Base-by-base conservation (phyloP, 441 rosid species). In the Melastoma candidum region DNA sequence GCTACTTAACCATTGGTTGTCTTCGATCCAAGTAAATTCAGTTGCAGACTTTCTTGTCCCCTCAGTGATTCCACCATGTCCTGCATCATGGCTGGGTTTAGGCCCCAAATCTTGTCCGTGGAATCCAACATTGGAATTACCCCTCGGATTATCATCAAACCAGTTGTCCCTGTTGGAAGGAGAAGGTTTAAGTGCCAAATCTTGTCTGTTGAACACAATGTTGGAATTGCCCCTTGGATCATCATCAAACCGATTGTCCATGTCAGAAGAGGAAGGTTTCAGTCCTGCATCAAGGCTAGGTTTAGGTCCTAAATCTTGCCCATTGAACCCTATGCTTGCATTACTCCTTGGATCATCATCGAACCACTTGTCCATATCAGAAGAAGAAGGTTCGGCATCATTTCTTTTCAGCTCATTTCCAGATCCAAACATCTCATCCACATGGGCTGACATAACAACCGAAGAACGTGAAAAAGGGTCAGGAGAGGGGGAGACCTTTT, bases 1-100 rank as follows among this genome's bases (percentile, higher is more conserved):
- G 58, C 52, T 61, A 63, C 56, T 50, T 60, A 53, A 63, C 74
- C 59, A 53, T 44, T 54, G 65, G 41, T 26, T 39, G 12, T 54
- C 48, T 44, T 54, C 59, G 49, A 62, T 47, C 59, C 59, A 62
- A 48, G 11, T 48, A n/a, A 36, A 7, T 26, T 44, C 26, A 5
- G 46, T 44, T 3, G 54, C 47, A 61, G 54, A 62, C n/a, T 48
- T 54, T 27, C n/a, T 49, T 8, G 61, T 17, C 53, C 17, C 26
- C 46, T 48, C 51, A 11, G 51, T 13, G 26, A 14, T 12, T n/a
- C 26, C 51, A 48, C 26, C 14, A 13, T 14, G 41, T 32, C 41
- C 41, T 2, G 41, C 41, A 8, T 32, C 7, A 32, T 32, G 41
- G 7, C 41, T 32, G 8, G 7, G 41, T 32, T 32, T 32, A 4